These are phyloP conservation scores for Eustoma russellianum DNA, from an alignment of 257 asterid genomes.

Conservation along the genomic window DNA sequence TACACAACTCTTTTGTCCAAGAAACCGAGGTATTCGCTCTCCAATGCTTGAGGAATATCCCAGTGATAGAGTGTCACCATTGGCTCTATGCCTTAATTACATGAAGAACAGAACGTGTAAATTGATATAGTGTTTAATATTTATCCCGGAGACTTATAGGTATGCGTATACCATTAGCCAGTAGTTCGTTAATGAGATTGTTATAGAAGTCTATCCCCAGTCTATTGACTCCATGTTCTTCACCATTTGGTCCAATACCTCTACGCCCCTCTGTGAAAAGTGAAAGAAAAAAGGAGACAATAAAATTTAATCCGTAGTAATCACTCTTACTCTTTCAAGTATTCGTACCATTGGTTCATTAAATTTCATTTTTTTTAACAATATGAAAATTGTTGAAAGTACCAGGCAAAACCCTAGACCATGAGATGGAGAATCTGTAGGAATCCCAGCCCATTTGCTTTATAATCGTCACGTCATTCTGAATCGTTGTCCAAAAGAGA, in stretches of 20 bases:
- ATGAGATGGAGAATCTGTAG: conserved; percentile 13
- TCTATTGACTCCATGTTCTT: conserved; percentile 3
- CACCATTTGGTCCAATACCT: conserved; percentile 4
- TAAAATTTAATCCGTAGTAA: no score
- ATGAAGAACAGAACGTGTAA: neutral
- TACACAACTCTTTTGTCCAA: neutral
- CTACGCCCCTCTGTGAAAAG: neutral
- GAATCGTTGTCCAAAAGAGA: neutral
- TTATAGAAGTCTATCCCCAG: conserved; percentile 2
- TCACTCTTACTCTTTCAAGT: no score
- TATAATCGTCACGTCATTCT: neutral
- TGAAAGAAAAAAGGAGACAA: no score
- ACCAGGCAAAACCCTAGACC: conserved; percentile 15
- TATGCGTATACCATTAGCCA: neutral
- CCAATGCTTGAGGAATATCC: conserved; percentile 8
- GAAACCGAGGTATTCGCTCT: conserved; percentile 2
- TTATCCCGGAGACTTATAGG: neutral
- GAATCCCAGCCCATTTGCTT: conserved; percentile 8
- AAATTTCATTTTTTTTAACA: neutral
- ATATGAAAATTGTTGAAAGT: neutral
- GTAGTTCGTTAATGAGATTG: neutral
- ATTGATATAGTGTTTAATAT: neutral
- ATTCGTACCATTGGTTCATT: neutral
- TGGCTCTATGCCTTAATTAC: neutral
- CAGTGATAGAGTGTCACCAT: conserved; percentile 5